Percentiles rank a stretch among this genome's conserved stretches.
Conservation (phyloP, 139 green algal species). For the Chlamydomonas sphaeroides region DNA sequence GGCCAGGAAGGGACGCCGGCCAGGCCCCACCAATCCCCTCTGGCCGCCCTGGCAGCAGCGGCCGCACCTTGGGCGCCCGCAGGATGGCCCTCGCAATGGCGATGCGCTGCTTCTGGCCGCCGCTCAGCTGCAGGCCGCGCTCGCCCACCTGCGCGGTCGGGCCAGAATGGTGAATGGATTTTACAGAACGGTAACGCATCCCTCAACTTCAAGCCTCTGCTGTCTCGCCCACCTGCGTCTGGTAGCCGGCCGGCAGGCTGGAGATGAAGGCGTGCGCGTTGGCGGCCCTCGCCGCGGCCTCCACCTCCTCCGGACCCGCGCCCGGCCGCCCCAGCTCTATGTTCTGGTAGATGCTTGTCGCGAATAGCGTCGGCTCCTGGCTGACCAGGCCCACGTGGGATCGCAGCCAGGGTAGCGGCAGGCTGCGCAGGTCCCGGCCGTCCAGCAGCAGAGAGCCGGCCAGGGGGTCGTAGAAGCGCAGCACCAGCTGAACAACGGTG, state of each 20-base stretch:
- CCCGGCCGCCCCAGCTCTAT: constrained; percentile 75
- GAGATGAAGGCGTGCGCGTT: constrained; percentile 88
- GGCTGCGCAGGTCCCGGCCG: constrained; percentile 74
- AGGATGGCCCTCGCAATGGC: constrained; percentile 94
- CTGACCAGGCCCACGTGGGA: constrained; percentile 78
- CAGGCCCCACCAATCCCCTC: too few species aligned
- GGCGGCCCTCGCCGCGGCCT: constrained; percentile 73
- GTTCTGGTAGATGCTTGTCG: constrained; percentile 87
- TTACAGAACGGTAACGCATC: neutral
- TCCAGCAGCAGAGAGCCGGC: constrained; percentile 77
- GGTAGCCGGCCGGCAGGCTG: constrained; percentile 57
- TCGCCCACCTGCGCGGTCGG: constrained; percentile 59
- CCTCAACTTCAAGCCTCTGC: neutral
- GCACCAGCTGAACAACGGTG: constrained; percentile 70
- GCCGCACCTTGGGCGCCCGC: constrained; percentile 71
- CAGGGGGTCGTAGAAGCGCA: constrained; percentile 93
- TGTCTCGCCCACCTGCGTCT: constrained; percentile 60
- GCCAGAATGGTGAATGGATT: neutral
- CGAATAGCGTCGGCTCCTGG: constrained; percentile 95
- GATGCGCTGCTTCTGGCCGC: constrained; percentile 93
- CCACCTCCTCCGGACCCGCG: constrained; percentile 67
- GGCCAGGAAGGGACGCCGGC: too few species aligned
- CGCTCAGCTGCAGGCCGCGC: constrained; percentile 62
- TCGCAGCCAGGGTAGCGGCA: constrained; percentile 84
- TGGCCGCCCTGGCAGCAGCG: too few species aligned